A percentile compares a stretch with the other conserved stretches of the same genome.
Conservation (phyloP, 306 rosid genomes). For the Biancaea sappan region DNA sequence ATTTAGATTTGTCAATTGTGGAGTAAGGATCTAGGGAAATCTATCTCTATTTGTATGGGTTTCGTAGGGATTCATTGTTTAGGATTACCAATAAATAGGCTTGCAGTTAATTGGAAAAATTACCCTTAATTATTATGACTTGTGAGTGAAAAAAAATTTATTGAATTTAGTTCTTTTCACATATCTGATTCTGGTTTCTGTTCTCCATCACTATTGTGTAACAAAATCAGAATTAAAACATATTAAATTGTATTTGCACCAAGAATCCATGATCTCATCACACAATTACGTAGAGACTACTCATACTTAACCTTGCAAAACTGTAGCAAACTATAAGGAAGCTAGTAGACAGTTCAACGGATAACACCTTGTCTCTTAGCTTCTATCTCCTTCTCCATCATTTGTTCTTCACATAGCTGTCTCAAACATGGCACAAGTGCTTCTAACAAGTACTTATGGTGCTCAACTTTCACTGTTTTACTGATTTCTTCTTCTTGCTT, state of each 20-base stretch:
- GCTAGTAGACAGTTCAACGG: background rate
- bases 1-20: background rate
- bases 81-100: background rate
- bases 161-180: background rate
- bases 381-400: conserved; percentile 58
- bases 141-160: background rate
- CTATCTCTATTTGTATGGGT: background rate
- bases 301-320: background rate
- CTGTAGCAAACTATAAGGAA: background rate
- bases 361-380: conserved; percentile 67
- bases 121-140: background rate
- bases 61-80: background rate
- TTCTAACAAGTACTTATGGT: conserved; percentile 51
- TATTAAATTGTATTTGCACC: background rate
- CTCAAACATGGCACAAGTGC: conserved; percentile 64
- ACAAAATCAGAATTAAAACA: conserved; percentile 4
- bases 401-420: conserved; percentile 64
- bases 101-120: background rate
- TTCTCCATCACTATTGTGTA: background rate
- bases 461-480: conserved; percentile 26
- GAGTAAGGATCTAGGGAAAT: background rate
- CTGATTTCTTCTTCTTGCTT: background rate
- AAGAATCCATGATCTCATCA: background rate
- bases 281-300: background rate
- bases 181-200: background rate